Evolutionary conservation across 306 rosid genomes (phyloP).

Genomic region (Argentina anserina): DNA sequence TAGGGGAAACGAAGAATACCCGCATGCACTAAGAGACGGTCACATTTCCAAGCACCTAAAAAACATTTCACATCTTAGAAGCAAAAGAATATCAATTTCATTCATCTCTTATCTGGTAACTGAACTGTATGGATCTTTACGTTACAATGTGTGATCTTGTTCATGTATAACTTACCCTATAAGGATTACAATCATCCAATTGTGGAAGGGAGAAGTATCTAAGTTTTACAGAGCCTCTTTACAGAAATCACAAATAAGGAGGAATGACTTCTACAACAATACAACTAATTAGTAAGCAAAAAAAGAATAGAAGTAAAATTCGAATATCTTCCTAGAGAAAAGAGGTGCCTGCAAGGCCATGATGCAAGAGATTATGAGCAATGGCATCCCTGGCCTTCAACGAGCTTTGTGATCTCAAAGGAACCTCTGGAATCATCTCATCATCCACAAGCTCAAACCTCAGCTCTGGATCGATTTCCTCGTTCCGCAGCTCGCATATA

Average conservation of each 20-base stretch:
- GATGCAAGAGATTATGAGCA: slow-evolving; percentile 96
- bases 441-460: slow-evolving; percentile 60
- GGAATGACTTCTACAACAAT: slow-evolving; percentile 17
- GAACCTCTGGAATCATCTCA: slow-evolving; percentile 67
- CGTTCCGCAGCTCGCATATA: slow-evolving; percentile 74
- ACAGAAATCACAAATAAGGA: slow-evolving; percentile 23
- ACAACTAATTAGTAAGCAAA: slow-evolving; percentile 17
- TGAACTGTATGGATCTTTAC: slow-evolving; percentile 21
- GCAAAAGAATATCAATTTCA: slow-evolving; percentile 27
- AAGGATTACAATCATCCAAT: slow-evolving; percentile 27
- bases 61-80: background rate
- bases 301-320: slow-evolving; percentile 30
- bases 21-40: background rate
- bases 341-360: slow-evolving; percentile 87
- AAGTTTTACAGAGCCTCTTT: slow-evolving; percentile 38
- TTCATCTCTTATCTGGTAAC: slow-evolving; percentile 24
- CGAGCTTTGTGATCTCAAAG: slow-evolving; percentile 53
- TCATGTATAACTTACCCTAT: slow-evolving; percentile 25
- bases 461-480: slow-evolving; percentile 55
- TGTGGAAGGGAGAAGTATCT: slow-evolving; percentile 28
- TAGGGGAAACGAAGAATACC: background rate
- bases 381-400: slow-evolving; percentile 79
- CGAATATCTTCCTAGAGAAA: slow-evolving; percentile 41
- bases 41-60: no score
- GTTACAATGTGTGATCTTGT: slow-evolving; percentile 16